Conservation (phyloP, 2,329 filamentous ascomycete genomes). For the Pestalotiopsis sp. region DNA sequence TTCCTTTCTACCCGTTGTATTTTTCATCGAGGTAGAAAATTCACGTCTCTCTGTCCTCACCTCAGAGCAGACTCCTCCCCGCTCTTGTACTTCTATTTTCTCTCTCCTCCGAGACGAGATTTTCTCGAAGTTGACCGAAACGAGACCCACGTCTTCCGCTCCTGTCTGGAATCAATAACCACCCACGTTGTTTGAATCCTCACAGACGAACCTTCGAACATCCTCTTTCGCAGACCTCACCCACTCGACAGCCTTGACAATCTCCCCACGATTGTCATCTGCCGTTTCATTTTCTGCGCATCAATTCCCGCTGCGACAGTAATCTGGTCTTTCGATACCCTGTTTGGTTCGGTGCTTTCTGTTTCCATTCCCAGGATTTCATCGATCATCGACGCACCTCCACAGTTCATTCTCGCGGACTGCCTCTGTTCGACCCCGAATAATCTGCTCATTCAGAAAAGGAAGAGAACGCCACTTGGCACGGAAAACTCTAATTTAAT, state of each 20-base stretch:
- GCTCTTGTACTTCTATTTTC: conserved; percentile 14
- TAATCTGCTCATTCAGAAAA: background rate
- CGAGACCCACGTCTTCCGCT: background rate
- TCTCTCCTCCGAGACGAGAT: conserved; percentile 10
- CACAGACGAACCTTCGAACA: background rate
- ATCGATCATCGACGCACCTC: conserved; percentile 5
- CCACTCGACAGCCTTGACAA: background rate
- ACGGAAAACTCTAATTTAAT: conserved; percentile 13
- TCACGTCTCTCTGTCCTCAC: conserved; percentile 6
- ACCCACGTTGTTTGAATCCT: conserved; percentile 2
- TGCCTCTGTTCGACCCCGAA: background rate
- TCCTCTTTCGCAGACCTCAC: background rate
- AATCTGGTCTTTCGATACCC: conserved; percentile 7
- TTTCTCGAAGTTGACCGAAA: background rate
- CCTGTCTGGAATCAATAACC: conserved; percentile 2
- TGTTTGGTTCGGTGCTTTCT: conserved; percentile 8
- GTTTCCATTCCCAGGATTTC: conserved; percentile 8
- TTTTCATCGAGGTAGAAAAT: conserved; percentile 12
- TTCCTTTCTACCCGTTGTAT: conserved; percentile 14
- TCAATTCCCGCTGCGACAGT: conserved; percentile 6
- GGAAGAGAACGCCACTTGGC: background rate
- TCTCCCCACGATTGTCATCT: background rate
- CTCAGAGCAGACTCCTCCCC: conserved; percentile 12
- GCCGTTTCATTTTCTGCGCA: conserved; percentile 4
- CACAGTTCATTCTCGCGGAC: background rate